Conservation (phyloP, 2,329 filamentous ascomycete species). For the Trichoderma aggressivum region DNA sequence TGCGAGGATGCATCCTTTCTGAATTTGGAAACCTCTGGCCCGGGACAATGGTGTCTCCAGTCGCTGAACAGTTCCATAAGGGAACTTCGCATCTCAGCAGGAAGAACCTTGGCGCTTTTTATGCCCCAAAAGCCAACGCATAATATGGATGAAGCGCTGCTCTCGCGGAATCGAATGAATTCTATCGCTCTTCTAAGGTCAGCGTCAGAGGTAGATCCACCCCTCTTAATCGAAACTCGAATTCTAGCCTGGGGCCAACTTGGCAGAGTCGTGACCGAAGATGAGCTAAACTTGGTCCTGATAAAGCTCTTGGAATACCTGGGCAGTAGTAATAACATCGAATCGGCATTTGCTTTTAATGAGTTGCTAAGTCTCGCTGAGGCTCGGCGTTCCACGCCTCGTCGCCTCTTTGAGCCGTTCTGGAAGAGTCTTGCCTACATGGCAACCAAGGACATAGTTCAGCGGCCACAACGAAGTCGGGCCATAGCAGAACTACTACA, state of each 20-base stretch:
- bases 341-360: conserved; percentile 78
- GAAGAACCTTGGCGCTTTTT: conserved; percentile 65
- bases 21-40: conserved; percentile 61
- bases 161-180: conserved; percentile 55
- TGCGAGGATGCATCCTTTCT: conserved; percentile 57
- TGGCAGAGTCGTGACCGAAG: conserved; percentile 70
- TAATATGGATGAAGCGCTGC: conserved; percentile 25
- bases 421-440: conserved; percentile 83
- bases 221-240: conserved; percentile 74
- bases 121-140: conserved; percentile 38
- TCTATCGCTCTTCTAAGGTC: conserved; percentile 68
- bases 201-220: conserved; percentile 65
- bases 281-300: conserved; percentile 83
- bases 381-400: conserved; percentile 57
- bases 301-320: conserved; percentile 82
- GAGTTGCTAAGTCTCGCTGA: conserved; percentile 75
- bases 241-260: conserved; percentile 85
- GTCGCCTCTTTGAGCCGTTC: conserved; percentile 76
- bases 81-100: conserved; percentile 79
- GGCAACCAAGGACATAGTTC: conserved; percentile 76
- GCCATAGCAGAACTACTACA: conserved; percentile 77
- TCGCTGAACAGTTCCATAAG: conserved; percentile 79
- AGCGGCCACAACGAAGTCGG: conserved; percentile 76
- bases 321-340: conserved; percentile 74
- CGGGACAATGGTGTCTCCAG: conserved; percentile 78